Evolutionary conservation across 1,284 basidiomycete species (phyloP).

Genomic region (Singerocomus rubriflavus): DNA sequence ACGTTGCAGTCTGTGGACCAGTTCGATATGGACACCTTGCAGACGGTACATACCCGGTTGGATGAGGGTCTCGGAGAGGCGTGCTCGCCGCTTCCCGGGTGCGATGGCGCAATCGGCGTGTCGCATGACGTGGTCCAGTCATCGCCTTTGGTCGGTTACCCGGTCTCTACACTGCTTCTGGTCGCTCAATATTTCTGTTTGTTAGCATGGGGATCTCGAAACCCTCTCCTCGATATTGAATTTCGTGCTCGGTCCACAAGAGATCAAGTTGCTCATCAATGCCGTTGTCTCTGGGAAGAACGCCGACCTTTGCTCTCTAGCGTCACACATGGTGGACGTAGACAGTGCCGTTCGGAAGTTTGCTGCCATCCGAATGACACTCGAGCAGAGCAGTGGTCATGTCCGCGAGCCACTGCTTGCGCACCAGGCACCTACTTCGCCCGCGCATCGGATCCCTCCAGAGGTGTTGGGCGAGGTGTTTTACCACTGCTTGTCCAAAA

Average conservation of each 20-base stretch:
- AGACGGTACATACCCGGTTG: slow-evolving; percentile 15
- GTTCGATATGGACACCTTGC: slow-evolving; percentile 17
- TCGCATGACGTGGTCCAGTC: slow-evolving; percentile 27
- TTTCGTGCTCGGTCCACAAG: slow-evolving; percentile 11
- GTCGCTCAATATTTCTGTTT: not conserved
- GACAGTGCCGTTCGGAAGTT: slow-evolving; percentile 21
- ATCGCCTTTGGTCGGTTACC: slow-evolving; percentile 21
- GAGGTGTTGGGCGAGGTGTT: slow-evolving; percentile 42
- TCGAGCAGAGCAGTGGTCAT: slow-evolving; percentile 14
- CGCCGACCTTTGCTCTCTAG: slow-evolving; percentile 19
- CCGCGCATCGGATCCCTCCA: slow-evolving; percentile 33
- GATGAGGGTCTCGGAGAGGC: slow-evolving; percentile 24
- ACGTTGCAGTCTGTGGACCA: slow-evolving; percentile 1
- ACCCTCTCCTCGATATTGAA: slow-evolving; percentile 17
- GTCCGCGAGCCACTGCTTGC: slow-evolving; percentile 18
- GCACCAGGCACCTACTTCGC: slow-evolving; percentile 22
- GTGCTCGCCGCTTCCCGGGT: slow-evolving; percentile 10
- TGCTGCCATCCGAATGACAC: slow-evolving; percentile 8
- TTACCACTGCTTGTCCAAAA: slow-evolving; percentile 32
- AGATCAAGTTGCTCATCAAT: slow-evolving; percentile 13
- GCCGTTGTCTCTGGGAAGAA: slow-evolving; percentile 18
- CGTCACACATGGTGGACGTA: slow-evolving; percentile 17
- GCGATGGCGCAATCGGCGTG: slow-evolving; percentile 32
- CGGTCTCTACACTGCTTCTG: not conserved
- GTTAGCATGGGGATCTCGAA: slow-evolving; percentile 17